A percentile compares a stretch with the other conserved stretches of the same genome.
phyloP scores from a whole-genome alignment of 164 flowering plant species.

The Chimonanthus praecox region DNA sequence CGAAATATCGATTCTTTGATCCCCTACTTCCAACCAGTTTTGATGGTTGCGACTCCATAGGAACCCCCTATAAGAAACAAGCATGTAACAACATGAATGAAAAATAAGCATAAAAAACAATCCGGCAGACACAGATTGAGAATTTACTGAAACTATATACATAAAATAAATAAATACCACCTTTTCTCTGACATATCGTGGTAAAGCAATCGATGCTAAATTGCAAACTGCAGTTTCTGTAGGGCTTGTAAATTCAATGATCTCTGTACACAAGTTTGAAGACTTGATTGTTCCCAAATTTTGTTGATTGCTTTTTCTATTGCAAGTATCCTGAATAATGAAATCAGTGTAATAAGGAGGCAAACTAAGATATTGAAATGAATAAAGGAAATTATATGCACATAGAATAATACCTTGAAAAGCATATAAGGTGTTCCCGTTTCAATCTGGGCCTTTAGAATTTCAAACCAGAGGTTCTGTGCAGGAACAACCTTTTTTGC shows the following conservation, averaged over 20 bases:
- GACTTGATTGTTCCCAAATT: conserved; percentile 93
- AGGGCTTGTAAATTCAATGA: conserved; percentile 91
- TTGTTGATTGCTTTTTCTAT: conserved; percentile 94
- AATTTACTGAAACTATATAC: neutral
- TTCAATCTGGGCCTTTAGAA: conserved; percentile 85
- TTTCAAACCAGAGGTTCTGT: conserved; percentile 88
- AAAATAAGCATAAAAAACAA: neutral
- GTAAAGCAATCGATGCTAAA: conserved; percentile 94
- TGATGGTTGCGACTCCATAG: conserved; percentile 74
- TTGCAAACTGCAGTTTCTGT: conserved; percentile 99
- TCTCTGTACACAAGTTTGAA: conserved; percentile 93
- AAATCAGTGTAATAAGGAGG: conserved; percentile 1
- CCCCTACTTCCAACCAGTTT: conserved; percentile 89
- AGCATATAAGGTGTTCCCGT: conserved; percentile 99
- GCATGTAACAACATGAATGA: neutral
- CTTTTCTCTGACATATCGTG: conserved; percentile 89
- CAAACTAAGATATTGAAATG: neutral
- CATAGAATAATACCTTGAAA: conserved; percentile 56
- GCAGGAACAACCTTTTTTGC: conserved; percentile 97
- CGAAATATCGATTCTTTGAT: conserved; percentile 69
- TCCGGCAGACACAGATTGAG: neutral
- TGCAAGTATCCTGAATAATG: conserved; percentile 73
- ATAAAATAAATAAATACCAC: conserved; percentile 21
- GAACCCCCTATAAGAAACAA: conserved; percentile 49
- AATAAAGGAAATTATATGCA: neutral